phyloP scores from a whole-genome alignment of 495 filamentous ascomycete genomes.

The Penicillium psychrofluorescens region DNA sequence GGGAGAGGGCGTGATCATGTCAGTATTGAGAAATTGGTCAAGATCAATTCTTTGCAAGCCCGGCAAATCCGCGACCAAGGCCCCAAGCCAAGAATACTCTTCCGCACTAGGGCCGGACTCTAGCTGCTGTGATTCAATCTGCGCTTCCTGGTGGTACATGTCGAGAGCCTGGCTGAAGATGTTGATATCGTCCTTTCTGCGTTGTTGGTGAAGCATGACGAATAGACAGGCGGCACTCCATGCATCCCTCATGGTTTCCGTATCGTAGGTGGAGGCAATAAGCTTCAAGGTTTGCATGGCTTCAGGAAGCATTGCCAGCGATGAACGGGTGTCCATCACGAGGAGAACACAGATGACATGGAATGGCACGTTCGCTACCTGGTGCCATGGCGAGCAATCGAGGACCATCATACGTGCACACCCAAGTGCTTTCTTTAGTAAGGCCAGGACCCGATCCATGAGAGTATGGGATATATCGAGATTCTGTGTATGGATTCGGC shows the following conservation, averaged over 20 bases:
- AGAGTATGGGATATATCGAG: slow-evolving; percentile 18
- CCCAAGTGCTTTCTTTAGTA: slow-evolving; percentile 18
- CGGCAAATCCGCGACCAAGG: slow-evolving; percentile 31
- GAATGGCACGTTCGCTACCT: slow-evolving; percentile 45
- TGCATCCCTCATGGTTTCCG: slow-evolving; percentile 38
- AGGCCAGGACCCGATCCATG: slow-evolving; percentile 16
- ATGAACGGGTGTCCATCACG: slow-evolving; percentile 37
- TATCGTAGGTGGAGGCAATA: slow-evolving; percentile 34
- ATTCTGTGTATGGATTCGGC: slow-evolving; percentile 37
- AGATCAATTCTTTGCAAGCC: slow-evolving; percentile 28
- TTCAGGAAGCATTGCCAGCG: slow-evolving; percentile 33
- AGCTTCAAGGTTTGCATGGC: slow-evolving; percentile 40
- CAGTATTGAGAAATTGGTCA: slow-evolving; percentile 23
- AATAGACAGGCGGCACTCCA: slow-evolving; percentile 37
- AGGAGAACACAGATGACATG: slow-evolving; percentile 45
- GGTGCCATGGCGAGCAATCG: slow-evolving; percentile 41
- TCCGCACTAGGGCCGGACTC: slow-evolving; percentile 12
- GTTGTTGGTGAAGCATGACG: slow-evolving; percentile 28
- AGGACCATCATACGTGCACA: slow-evolving; percentile 27
- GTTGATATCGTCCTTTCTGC: slow-evolving; percentile 22
- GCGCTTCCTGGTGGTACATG: slow-evolving; percentile 1
- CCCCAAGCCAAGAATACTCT: slow-evolving; percentile 29
- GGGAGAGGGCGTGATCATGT: slow-evolving; percentile 10
- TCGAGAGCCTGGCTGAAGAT: slow-evolving; percentile 14
- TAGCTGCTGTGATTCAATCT: slow-evolving; percentile 5